A percentile compares a stretch with the other conserved stretches of the same genome.
These are phyloP conservation scores for Camelina hispida DNA, from an alignment of 345 rosid species.

Conservation along the genomic window DNA sequence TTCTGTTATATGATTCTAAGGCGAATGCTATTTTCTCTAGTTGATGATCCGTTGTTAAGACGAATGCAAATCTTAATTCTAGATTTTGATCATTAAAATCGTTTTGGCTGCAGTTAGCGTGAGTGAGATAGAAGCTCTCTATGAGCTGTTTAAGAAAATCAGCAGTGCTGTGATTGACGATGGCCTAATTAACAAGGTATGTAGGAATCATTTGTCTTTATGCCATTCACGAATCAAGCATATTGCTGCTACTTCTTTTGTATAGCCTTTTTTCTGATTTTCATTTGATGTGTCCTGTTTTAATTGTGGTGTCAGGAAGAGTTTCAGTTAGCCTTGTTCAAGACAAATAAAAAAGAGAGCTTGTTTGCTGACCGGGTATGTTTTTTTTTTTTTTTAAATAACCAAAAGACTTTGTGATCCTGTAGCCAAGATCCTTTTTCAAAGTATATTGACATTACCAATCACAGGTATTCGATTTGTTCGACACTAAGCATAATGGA, in stretches of 20 bases:
- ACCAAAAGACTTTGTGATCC: neutral
- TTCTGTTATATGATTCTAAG: slow-evolving; percentile 22
- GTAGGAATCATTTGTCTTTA: neutral
- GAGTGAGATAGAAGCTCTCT: slow-evolving; percentile 92
- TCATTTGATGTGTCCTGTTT: neutral
- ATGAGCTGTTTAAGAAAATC: slow-evolving; percentile 93
- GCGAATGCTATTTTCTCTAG: slow-evolving; percentile 8
- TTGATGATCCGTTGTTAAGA: slow-evolving; percentile 15
- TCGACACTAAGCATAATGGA: slow-evolving; percentile 87
- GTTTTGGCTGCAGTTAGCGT: slow-evolving; percentile 71
- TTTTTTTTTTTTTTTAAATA: neutral
- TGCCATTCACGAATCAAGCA: neutral
- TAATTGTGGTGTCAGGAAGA: slow-evolving; percentile 55
- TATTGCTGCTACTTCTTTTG: slow-evolving; percentile 23
- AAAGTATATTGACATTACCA: neutral
- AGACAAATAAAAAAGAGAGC: slow-evolving; percentile 75
- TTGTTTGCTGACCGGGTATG: slow-evolving; percentile 71
- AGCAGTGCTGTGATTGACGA: slow-evolving; percentile 96
- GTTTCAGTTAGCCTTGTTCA: slow-evolving; percentile 70
- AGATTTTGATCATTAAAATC: slow-evolving; percentile 5
- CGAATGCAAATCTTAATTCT: slow-evolving; percentile 5
- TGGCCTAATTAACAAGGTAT: slow-evolving; percentile 91
- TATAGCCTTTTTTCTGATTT: slow-evolving; percentile 11
- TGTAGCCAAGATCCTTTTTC: neutral
- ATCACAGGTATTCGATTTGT: slow-evolving; percentile 87